Evolutionary conservation across 345 rosid genomes (phyloP).

Genomic region (Camelina laxa): DNA sequence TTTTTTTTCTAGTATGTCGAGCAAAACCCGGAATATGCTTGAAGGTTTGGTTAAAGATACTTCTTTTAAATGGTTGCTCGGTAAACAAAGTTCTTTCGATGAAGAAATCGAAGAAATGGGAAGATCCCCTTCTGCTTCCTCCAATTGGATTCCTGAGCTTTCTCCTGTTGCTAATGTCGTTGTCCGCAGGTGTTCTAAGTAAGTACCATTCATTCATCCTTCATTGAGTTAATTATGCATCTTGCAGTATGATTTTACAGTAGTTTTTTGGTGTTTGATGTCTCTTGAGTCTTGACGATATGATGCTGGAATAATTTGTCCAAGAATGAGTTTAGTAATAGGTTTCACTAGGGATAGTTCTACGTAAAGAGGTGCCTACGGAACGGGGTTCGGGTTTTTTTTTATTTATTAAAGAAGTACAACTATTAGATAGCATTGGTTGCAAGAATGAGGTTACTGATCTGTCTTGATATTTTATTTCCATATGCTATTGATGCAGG

Average conservation of each 20-base stretch:
- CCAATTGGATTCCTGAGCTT: slow-evolving; percentile 86
- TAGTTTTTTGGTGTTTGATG: no score
- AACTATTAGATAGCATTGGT: not conserved
- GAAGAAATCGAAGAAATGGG: slow-evolving; percentile 91
- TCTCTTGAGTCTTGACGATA: not conserved
- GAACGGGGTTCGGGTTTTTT: not conserved
- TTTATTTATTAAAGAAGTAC: not conserved
- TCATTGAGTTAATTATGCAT: not conserved
- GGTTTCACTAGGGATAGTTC: not conserved
- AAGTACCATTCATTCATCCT: slow-evolving; percentile 40
- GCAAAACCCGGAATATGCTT: slow-evolving; percentile 70
- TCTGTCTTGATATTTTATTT: not conserved
- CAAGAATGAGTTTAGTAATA: not conserved
- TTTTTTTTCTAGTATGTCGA: slow-evolving; percentile 47
- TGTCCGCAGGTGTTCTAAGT: slow-evolving; percentile 94
- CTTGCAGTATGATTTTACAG: not conserved
- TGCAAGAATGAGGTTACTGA: not conserved
- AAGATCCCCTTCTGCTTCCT: slow-evolving; percentile 66
- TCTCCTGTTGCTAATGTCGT: slow-evolving; percentile 83
- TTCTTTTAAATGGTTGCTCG: slow-evolving; percentile 86
- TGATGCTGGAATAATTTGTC: not conserved
- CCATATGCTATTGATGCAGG: slow-evolving; percentile 56
- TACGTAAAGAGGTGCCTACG: not conserved
- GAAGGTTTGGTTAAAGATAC: slow-evolving; percentile 83
- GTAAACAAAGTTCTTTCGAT: slow-evolving; percentile 62